Percentiles rank a stretch among this genome's conserved stretches.
Evolutionary conservation across 2,329 filamentous ascomycete species (phyloP).

Genomic region (Trichoderma hamatum): DNA sequence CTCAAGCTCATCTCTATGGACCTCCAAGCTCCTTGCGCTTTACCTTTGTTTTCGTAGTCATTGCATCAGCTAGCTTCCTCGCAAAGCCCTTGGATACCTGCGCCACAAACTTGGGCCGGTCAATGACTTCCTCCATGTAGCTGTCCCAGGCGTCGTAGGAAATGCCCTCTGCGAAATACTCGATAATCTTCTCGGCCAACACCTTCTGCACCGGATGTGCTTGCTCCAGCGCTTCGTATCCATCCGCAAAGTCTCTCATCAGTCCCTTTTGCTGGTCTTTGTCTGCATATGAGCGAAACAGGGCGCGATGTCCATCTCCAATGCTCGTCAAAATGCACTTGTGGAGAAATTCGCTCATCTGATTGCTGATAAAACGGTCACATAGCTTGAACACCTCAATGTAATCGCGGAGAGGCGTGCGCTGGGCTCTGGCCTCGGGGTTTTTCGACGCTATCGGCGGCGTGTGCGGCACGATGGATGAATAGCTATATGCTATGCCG

Average conservation of each 20-base stretch:
- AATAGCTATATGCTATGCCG: constrained; percentile 42
- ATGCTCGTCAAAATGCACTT: constrained; percentile 38
- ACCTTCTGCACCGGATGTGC: constrained; percentile 32
- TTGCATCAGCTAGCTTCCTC: constrained; percentile 34
- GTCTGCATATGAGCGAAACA: constrained; percentile 37
- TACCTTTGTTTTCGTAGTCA: constrained; percentile 32
- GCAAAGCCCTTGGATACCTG: constrained; percentile 40
- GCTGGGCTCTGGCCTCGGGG: constrained; percentile 35
- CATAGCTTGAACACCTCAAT: constrained; percentile 44
- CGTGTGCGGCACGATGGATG: constrained; percentile 39
- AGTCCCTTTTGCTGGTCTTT: constrained; percentile 35
- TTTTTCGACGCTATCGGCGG: constrained; percentile 32
- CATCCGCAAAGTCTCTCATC: constrained; percentile 43
- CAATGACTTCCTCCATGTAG: constrained; percentile 33
- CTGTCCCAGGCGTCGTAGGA: constrained; percentile 36
- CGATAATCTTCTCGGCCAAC: constrained; percentile 35
- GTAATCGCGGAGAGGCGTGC: constrained; percentile 39
- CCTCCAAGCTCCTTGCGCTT: constrained; percentile 38
- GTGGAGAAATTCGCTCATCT: constrained; percentile 38
- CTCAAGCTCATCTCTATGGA: constrained; percentile 23
- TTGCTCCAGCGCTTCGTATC: constrained; percentile 38
- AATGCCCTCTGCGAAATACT: constrained; percentile 41
- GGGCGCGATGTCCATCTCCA: constrained; percentile 39
- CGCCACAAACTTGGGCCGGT: constrained; percentile 38
- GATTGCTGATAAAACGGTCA: constrained; percentile 40